Evolutionary conservation across 1,139 yeast species (phyloP), one percentile per base, ranked within the genome.

Genomic region (Geotrichum europaeum): DNA sequence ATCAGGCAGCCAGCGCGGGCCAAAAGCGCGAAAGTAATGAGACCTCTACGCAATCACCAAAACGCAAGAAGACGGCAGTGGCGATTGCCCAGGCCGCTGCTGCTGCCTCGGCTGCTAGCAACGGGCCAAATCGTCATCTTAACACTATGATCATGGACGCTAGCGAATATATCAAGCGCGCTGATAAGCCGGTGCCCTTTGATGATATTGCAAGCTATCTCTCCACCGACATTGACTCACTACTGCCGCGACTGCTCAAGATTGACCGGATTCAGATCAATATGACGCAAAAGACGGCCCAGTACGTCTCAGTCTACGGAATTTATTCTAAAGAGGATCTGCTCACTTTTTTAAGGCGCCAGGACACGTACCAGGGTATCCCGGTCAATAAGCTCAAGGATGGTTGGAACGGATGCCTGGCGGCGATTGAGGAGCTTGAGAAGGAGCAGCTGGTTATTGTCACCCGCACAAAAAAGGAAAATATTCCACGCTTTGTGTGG

Each of bases 401-500:
- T 71, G 99, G 99, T 24, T 95, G 99, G 99, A 82, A 88, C 57
- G 96, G 92, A 0, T 79, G 82, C n/a, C 74, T 81, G 22, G 70
- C 71, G 13, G 89, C 89, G 0, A 75, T 85, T 9, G 72, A 78
- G 5, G 79, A 77, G 18, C 75, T 89, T 71, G 82, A 85, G 20
- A 76, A 76, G 52, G 82, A 80, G 6, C 81, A 87, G 63, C 86
- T 88, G 67, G 84, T 92, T 51, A 79, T 94, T 53, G 97, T 94
- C 3, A 78, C 90, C 66, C 81, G 97, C 61, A 90, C 96, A 53
- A 91, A 92, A 70, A 94, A 95, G 78, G 99, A 94, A 69, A 90
- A 89, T 70, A 80, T 91, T 1, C 97, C 99, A 13, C 78, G 96
- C 65, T 82, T 87, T 63, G 89, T 94, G 15, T 95, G 99, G 99